These are phyloP conservation scores for Neonectria hederae DNA, from an alignment of 2,329 filamentous ascomycete species.

Conservation along the genomic window DNA sequence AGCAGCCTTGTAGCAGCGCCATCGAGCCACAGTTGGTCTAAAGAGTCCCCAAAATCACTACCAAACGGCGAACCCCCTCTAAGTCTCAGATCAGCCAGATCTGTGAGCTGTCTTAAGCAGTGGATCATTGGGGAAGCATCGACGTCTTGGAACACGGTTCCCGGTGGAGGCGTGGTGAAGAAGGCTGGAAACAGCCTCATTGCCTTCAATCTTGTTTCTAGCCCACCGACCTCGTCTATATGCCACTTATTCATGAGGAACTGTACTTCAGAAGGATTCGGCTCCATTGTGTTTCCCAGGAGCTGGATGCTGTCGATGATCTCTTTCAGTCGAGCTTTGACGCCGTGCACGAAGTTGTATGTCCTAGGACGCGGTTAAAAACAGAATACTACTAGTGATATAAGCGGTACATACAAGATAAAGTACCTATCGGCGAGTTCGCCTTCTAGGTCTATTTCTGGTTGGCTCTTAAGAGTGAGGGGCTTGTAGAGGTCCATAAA, in stretches of 20 bases:
- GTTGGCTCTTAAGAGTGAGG: accelerated
- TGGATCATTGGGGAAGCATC: slow-evolving; percentile 18
- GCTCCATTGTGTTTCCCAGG: background rate
- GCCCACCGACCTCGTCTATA: slow-evolving; percentile 20
- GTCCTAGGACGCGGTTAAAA: slow-evolving; percentile 14
- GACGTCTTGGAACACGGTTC: slow-evolving; percentile 18
- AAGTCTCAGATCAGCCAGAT: background rate
- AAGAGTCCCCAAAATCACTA: background rate
- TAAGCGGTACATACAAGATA: slow-evolving; percentile 15
- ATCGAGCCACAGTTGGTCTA: slow-evolving; percentile 29
- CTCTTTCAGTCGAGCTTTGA: slow-evolving; percentile 34
- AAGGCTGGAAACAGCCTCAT: slow-evolving; percentile 33
- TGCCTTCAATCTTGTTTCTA: slow-evolving; percentile 20
- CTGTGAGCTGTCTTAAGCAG: slow-evolving; percentile 18
- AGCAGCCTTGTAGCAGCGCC: slow-evolving; percentile 30
- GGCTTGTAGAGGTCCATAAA: slow-evolving; percentile 35
- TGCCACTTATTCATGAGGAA: slow-evolving; percentile 32
- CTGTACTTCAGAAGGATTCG: slow-evolving; percentile 5
- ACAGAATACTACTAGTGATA: too few species aligned
- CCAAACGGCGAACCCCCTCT: background rate
- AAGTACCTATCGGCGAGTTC: slow-evolving; percentile 33
- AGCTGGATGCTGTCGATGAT: slow-evolving; percentile 9
- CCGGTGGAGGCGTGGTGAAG: slow-evolving; percentile 17
- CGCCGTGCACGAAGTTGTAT: slow-evolving; percentile 36
- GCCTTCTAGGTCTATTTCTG: slow-evolving; percentile 19